Base-by-base conservation (phyloP, 2,329 filamentous ascomycete genomes). In the Alternaria arborescens region DNA sequence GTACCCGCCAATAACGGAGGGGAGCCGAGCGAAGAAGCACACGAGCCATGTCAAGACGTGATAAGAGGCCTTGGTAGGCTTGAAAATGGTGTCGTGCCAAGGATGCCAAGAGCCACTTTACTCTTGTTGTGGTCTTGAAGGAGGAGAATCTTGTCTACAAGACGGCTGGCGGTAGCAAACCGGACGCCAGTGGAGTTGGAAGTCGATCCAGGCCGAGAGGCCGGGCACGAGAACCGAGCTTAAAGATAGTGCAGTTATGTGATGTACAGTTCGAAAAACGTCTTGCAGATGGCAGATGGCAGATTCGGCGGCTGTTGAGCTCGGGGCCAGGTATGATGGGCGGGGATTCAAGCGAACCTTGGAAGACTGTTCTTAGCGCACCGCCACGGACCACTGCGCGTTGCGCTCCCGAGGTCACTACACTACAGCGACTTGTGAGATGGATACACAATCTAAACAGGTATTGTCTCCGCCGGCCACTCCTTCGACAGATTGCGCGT, bases 11-110 rank as follows among this genome's bases (percentile, higher is more conserved):
- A 69, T 70, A n/a, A 47, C 38, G 40, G 52, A 34, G 36, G 41
- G 36, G 36, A 44, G 24, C 34, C 41, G 53, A 62, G 46, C 53
- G 61, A 65, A 68, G 64, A 52, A 60, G 52, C 58, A 57, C 56
- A 61, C 55, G 43, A 54, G 58, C 47, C 64, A 64, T 68, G 67
- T 67, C 60, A 71, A 71, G 69, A 66, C 65, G 59, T 69, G 69
- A 69, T 71, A 71, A 71, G 69, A 62, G 40, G 50, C 42, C 69
- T 71, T 71, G 69, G 69, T 67, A 62, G 52, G 62, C 68, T 71
- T 69, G 54, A 26, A 40, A 30, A 22, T 38, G 55, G 52, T 16
- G 34, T 32, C n/a, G 14, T 50, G 54, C 54, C 44, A 56, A 56
- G 54, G 12, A 16, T 52, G 64, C 63, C 61, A 66, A 67, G 66